Base-by-base conservation (phyloP, 192 early-diverging fungal species). In the Coemansia sp. region DNA sequence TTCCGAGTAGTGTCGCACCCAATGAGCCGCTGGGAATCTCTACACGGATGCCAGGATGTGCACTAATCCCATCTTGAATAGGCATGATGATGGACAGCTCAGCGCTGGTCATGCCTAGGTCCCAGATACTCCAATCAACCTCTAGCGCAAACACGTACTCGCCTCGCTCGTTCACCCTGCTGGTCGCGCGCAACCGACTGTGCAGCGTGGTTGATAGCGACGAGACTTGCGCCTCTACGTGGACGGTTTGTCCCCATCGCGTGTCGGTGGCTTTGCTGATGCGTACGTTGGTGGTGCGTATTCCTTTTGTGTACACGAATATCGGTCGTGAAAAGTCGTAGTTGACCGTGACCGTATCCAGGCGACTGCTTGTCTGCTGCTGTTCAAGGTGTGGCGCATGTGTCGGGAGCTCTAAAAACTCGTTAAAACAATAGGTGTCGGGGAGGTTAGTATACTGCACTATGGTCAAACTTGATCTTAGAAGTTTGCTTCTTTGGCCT, bases 101-200 rank as follows among this genome's bases (percentile, higher is more conserved):
- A 34, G 81, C 81, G 33, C 60, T 79, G 18, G 78, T 76, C 67
- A 79, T 44, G 2, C 81, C 81, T 20, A 84, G 47, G 60, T 84
- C 81, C 81, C 81, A 84, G 24, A 84, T 53, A 33, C 81, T 84
- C 68, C 74, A 60, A 62, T 76, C 81, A 38, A 84, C 74, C 8
- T 69, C 46, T 8, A 84, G 49, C 20, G 20, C 50, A 39, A 84
- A 64, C 31, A 36, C 57, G 50, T 62, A 83, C 43, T 83, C 75
- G 50, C 66, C 66, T 33, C 53, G 49, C 5, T 64, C 55, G 53
- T 47, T 65, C 0, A 76, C 34, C 1, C 16, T 62, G 66, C 76
- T 79, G 20, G 29, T 70, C n/a, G 55, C 67, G 38, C 64, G 75
- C 18, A 78, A 36, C 16, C 80, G 68, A 43, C 39, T 44, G 67